These are phyloP conservation scores for Postia placenta DNA, from an alignment of 768 basidiomycete species.

Conservation along the genomic window DNA sequence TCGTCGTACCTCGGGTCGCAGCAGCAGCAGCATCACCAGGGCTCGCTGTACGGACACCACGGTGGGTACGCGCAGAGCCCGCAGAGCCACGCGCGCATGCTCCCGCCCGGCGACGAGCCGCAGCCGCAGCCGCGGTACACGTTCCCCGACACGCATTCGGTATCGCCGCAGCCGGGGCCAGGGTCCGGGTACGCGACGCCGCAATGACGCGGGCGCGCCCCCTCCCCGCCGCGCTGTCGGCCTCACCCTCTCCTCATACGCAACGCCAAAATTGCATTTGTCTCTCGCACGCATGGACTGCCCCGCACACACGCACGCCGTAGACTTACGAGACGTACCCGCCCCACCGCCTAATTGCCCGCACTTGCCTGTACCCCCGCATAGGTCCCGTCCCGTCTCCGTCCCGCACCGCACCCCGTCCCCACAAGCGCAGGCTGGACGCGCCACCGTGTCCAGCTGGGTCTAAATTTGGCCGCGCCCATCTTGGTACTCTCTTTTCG, in stretches of 20 bases:
- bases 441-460: no score
- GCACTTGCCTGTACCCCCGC: background rate
- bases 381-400: background rate
- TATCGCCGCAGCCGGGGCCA: constrained; percentile 24
- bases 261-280: no score
- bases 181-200: constrained; percentile 28
- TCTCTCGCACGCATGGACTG: no score
- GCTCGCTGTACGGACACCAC: constrained; percentile 11
- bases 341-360: no score
- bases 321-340: background rate
- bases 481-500: background rate
- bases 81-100: constrained; percentile 10
- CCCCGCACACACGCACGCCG: background rate
- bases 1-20: background rate
- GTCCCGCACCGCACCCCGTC: background rate
- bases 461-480: background rate
- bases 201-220: constrained; percentile 11
- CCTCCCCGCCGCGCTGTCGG: no score
- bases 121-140: constrained; percentile 12
- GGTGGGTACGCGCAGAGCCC: constrained; percentile 15
- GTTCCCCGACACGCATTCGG: constrained; percentile 21
- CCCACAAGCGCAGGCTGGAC: no score
- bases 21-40: no score
- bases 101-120: constrained; percentile 12
- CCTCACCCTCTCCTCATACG: no score